Evolutionary conservation across 78 protist species (phyloP).

Genomic region (Dictyostelium capitatum): DNA sequence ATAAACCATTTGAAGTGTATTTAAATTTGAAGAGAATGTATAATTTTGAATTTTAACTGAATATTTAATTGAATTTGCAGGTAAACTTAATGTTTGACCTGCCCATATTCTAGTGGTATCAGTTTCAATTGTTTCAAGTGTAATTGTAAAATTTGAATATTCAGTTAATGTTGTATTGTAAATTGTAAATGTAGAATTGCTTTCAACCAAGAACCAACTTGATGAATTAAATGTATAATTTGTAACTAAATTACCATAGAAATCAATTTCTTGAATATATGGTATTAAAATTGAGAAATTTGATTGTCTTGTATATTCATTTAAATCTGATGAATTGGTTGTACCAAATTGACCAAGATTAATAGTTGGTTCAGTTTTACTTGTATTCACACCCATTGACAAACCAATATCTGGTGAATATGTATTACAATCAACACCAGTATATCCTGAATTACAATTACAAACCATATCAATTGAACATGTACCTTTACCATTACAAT

Average conservation of each 20-base stretch:
- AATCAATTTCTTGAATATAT: conserved; percentile 5
- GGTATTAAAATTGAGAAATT: neutral
- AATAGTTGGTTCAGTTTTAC: neutral
- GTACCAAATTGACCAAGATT: neutral
- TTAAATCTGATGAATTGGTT: neutral
- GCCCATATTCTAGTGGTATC: neutral
- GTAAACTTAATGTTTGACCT: neutral
- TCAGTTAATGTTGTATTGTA: neutral
- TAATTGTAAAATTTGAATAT: neutral
- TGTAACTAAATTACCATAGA: neutral
- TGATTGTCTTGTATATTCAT: neutral
- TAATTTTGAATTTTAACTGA: conserved; percentile 24
- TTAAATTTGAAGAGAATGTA: neutral
- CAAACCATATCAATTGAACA: conserved; percentile 23
- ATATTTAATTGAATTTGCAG: conserved; percentile 8
- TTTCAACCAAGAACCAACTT: neutral
- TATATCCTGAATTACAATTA: conserved; percentile 9
- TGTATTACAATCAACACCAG: conserved; percentile 14
- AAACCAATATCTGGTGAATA: neutral
- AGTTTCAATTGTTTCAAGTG: neutral
- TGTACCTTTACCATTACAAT: conserved; percentile 23
- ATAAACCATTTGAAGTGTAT: neutral
- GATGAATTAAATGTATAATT: neutral
- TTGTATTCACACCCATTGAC: neutral
- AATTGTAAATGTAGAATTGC: no score